A percentile compares a stretch with the other conserved stretches of the same genome.
Evolutionary conservation across 495 filamentous ascomycete genomes (phyloP).

Genomic region (Penicillium malachiteum): DNA sequence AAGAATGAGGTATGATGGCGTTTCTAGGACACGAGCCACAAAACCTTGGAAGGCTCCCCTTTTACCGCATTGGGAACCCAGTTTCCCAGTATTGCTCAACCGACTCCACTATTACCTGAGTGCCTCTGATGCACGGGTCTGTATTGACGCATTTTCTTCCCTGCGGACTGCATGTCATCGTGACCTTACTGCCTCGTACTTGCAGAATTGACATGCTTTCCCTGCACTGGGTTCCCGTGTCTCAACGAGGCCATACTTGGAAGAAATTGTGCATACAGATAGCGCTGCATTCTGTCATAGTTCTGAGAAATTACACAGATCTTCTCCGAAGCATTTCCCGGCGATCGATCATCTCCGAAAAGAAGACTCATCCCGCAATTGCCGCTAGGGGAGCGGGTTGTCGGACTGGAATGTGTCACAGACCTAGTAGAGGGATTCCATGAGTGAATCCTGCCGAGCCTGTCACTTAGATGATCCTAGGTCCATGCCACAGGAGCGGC

Average conservation of each 20-base stretch:
- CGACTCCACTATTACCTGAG: constrained; percentile 12
- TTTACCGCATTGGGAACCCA: constrained; percentile 20
- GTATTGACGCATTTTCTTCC: constrained; percentile 17
- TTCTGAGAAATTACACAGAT: neutral
- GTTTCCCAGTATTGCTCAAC: constrained; percentile 3
- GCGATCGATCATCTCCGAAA: constrained; percentile 2
- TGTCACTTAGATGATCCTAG: constrained; percentile 18
- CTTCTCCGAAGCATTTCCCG: neutral
- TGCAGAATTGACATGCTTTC: neutral
- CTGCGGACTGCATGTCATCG: constrained; percentile 24
- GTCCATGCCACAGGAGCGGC: constrained; percentile 26
- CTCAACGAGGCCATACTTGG: neutral
- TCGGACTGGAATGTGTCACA: constrained; percentile 30
- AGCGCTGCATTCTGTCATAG: neutral
- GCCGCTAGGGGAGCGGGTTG: constrained; percentile 21
- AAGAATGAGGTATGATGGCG: constrained; percentile 19
- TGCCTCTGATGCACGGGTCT: constrained; percentile 21
- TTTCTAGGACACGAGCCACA: constrained; percentile 19
- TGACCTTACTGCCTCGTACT: constrained; percentile 15
- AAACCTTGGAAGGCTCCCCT: constrained; percentile 10
- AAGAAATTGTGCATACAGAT: neutral
- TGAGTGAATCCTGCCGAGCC: constrained; percentile 17
- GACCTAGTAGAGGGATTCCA: constrained; percentile 19
- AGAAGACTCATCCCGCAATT: constrained; percentile 7
- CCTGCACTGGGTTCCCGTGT: neutral